These are phyloP conservation scores for Trichosporon faecale DNA, from an alignment of 1,284 basidiomycete genomes.

Conservation along the genomic window DNA sequence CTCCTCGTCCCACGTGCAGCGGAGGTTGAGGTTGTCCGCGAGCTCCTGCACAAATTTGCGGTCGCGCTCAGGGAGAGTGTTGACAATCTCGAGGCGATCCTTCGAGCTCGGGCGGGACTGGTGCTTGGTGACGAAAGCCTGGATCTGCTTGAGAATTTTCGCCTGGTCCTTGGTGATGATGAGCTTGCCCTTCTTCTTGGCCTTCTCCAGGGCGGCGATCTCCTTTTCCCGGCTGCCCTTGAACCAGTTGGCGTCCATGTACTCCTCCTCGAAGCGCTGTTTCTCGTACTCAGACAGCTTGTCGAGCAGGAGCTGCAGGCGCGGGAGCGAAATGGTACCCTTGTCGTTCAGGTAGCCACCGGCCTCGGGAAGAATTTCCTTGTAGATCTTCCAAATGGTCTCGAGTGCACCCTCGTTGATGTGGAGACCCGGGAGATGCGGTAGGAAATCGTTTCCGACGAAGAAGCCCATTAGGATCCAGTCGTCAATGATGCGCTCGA, in stretches of 20 bases:
- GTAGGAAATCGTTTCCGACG: slow-evolving; percentile 95
- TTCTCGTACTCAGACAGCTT: slow-evolving; percentile 84
- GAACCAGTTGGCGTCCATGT: slow-evolving; percentile 81
- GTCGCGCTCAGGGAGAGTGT: slow-evolving; percentile 73
- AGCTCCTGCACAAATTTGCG: slow-evolving; percentile 71
- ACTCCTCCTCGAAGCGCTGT: slow-evolving; percentile 86
- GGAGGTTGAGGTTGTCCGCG: slow-evolving; percentile 70
- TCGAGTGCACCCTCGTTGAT: slow-evolving; percentile 97
- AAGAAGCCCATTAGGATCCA: slow-evolving; percentile 96
- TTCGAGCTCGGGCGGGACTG: slow-evolving; percentile 55
- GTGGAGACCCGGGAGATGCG: slow-evolving; percentile 92
- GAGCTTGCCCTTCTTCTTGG: slow-evolving; percentile 49
- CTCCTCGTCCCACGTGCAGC: slow-evolving; percentile 81
- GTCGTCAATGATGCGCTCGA: slow-evolving; percentile 95
- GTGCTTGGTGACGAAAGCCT: slow-evolving; percentile 63
- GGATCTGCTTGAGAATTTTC: slow-evolving; percentile 70
- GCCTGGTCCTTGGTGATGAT: slow-evolving; percentile 68
- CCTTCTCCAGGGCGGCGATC: slow-evolving; percentile 56
- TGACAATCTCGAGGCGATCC: slow-evolving; percentile 64
- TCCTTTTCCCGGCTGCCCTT: slow-evolving; percentile 81
- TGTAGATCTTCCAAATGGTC: slow-evolving; percentile 89
- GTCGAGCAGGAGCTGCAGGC: slow-evolving; percentile 82
- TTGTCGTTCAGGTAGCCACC: slow-evolving; percentile 93
- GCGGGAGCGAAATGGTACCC: slow-evolving; percentile 73
- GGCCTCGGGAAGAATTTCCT: slow-evolving; percentile 73